A percentile compares a stretch with the other conserved stretches of the same genome.
phyloP scores from a whole-genome alignment of 306 rosid species.

The Vigna unguiculata region DNA sequence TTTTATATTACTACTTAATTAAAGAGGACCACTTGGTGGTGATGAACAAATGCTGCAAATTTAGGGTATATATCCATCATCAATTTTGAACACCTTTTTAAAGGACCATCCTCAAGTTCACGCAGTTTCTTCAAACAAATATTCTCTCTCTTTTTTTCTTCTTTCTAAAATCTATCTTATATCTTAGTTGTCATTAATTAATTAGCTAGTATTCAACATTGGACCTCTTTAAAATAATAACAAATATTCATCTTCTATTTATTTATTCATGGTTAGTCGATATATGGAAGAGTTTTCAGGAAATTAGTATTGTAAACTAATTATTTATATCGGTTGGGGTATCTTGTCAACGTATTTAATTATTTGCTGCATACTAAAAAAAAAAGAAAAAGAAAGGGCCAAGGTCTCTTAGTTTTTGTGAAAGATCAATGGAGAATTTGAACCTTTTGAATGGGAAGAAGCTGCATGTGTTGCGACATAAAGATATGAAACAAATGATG shows the following conservation, averaged over 20 bases:
- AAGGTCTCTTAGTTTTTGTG: background rate
- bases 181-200: background rate
- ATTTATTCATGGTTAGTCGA: no score
- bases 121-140: slow-evolving; percentile 42
- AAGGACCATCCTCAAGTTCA: slow-evolving; percentile 37
- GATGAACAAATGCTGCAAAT: slow-evolving; percentile 21
- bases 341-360: background rate
- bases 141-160: slow-evolving; percentile 30
- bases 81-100: slow-evolving; percentile 25
- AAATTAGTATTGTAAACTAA: background rate
- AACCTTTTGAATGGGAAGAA: background rate
- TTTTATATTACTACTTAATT: slow-evolving; percentile 1
- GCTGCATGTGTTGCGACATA: background rate
- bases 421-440: slow-evolving; percentile 20
- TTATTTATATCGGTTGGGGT: background rate
- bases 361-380: background rate
- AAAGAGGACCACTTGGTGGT: slow-evolving; percentile 33
- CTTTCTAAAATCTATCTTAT: background rate
- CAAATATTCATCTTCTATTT: background rate
- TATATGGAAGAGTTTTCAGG: background rate
- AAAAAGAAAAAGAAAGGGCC: background rate
- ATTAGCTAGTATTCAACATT: no score
- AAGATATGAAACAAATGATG: slow-evolving; percentile 29
- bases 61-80: slow-evolving; percentile 21
- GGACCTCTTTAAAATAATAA: background rate